Conservation (phyloP, 352 stramenopile species). For the Phytopythium montanum region DNA sequence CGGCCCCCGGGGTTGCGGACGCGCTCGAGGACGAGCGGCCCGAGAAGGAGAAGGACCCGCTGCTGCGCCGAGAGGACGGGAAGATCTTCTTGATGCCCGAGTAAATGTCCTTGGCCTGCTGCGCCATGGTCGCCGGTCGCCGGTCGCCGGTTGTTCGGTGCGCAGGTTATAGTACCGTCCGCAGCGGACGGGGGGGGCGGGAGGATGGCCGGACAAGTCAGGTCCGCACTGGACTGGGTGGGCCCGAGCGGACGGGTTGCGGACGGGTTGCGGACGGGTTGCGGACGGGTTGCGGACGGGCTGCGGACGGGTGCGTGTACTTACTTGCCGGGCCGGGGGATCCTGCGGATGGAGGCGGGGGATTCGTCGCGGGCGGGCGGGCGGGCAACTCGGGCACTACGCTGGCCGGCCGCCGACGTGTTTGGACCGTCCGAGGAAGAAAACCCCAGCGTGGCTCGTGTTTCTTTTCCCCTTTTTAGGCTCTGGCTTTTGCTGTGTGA, state of each 20-base stretch:
- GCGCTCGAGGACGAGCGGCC: slow-evolving; percentile 20
- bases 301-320: too few relatives aligned
- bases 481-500: too few relatives aligned
- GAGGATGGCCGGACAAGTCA: not conserved
- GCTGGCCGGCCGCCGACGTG: too few relatives aligned
- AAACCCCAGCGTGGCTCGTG: not conserved
- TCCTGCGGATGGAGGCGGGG: too few relatives aligned
- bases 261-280: too few relatives aligned
- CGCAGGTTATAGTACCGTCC: not conserved
- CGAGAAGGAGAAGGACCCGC: slow-evolving; percentile 47
- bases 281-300: too few relatives aligned
- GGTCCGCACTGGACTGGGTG: not conserved
- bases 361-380: not conserved
- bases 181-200: not conserved
- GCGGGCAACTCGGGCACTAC: not conserved
- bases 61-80: slow-evolving; percentile 35
- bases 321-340: too few relatives aligned
- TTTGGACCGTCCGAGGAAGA: too few relatives aligned
- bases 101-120: slow-evolving; percentile 78
- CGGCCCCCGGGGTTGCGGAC: not conserved
- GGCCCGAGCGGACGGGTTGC: too few relatives aligned
- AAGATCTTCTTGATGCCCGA: slow-evolving; percentile 82
- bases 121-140: slow-evolving; percentile 30
- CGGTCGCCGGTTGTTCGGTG: not conserved
- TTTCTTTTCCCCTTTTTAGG: not conserved